Conservation (phyloP, 345 rosid species). For the Hibiscus syriacus region DNA sequence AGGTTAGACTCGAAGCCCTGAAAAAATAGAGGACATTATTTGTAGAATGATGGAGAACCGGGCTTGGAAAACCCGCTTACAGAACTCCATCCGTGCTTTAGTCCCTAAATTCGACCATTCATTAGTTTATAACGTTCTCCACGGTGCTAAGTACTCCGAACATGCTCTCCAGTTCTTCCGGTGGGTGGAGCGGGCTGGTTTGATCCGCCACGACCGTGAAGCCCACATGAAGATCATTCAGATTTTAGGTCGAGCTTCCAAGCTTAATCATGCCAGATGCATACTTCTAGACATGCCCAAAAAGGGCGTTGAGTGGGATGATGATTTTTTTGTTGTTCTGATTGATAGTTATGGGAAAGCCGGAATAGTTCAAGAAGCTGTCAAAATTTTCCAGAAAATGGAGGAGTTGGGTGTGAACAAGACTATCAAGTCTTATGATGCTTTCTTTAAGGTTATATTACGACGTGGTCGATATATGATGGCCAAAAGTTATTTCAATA, state of each 20-base stretch:
- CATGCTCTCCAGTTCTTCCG: conserved; percentile 94
- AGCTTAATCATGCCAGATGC: conserved; percentile 81
- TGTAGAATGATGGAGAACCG: conserved; percentile 83
- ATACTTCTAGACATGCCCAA: conserved; percentile 82
- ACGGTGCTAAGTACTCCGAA: conserved; percentile 58
- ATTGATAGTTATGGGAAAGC: conserved; percentile 79
- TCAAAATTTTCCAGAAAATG: conserved; percentile 69
- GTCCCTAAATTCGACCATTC: conserved; percentile 74
- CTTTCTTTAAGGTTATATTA: conserved; percentile 66
- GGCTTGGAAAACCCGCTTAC: conserved; percentile 85
- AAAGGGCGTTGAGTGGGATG: conserved; percentile 77
- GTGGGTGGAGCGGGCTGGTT: conserved; percentile 85
- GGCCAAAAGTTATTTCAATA: conserved; percentile 80
- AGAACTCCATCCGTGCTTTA: conserved; percentile 74
- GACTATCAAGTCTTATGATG: conserved; percentile 61
- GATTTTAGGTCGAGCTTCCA: conserved; percentile 60
- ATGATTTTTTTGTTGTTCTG: conserved; percentile 60
- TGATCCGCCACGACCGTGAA: conserved; percentile 64
- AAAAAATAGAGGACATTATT: conserved; percentile 67
- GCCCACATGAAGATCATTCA: conserved; percentile 71
- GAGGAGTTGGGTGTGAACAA: conserved; percentile 72
- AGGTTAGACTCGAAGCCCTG: conserved; percentile 38
- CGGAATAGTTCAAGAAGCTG: conserved; percentile 85
- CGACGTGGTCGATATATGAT: conserved; percentile 85
- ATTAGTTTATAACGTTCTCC: conserved; percentile 69